Conservation (phyloP, 495 filamentous ascomycete species). For the Daldinia bambusicola region DNA sequence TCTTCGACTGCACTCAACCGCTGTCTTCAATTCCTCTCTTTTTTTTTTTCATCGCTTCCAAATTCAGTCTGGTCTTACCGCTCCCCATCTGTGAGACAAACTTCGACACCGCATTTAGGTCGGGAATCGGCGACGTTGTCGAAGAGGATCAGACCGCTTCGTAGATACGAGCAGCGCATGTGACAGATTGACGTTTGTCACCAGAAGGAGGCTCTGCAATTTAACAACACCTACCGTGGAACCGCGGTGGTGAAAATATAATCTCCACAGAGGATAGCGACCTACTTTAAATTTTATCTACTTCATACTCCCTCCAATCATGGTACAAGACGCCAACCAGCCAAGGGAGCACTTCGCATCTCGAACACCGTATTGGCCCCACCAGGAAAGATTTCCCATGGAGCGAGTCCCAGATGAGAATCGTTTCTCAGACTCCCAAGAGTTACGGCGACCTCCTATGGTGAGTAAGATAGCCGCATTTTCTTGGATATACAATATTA, state of each 20-base stretch:
- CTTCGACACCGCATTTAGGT: constrained; percentile 27
- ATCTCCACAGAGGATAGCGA: constrained; percentile 2
- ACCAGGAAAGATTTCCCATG: constrained; percentile 30
- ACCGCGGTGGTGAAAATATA: constrained; percentile 20
- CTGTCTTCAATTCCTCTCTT: constrained; percentile 22
- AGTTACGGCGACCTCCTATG: constrained; percentile 40
- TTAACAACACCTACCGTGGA: constrained; percentile 4
- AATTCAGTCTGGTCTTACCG: constrained; percentile 27
- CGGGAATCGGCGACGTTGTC: constrained; percentile 37
- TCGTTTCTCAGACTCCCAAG: constrained; percentile 36
- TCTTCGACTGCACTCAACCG: constrained; percentile 36
- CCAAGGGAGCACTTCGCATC: constrained; percentile 38
- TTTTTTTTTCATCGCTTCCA: constrained; percentile 32
- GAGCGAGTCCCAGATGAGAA: constrained; percentile 38
- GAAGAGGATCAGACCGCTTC: constrained; percentile 21
- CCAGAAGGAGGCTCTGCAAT: constrained; percentile 31
- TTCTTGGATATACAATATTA: constrained; percentile 14
- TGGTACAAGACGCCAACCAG: constrained; percentile 43
- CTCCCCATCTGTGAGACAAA: constrained; percentile 32
- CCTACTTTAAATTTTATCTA: neutral
- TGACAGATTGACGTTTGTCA: constrained; percentile 29
- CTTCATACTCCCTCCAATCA: constrained; percentile 18
- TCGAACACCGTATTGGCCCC: constrained; percentile 32
- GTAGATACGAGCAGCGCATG: constrained; percentile 23
- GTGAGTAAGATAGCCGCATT: constrained; percentile 22